Conservation (phyloP, 176 grass and related monocot genomes). For the Avena sativa region DNA sequence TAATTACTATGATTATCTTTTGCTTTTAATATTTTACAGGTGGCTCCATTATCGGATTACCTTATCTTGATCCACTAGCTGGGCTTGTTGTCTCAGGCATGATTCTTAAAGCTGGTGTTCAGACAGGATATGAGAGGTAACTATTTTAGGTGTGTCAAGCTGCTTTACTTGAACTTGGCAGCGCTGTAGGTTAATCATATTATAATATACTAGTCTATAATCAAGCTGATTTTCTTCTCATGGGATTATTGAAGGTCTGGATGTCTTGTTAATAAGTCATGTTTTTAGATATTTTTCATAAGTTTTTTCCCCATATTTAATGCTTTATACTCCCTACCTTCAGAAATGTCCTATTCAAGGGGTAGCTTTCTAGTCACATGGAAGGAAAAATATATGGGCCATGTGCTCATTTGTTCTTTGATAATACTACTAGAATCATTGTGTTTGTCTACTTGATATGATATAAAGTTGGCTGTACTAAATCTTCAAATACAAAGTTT, state of each 20-base stretch:
- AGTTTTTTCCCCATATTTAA: neutral
- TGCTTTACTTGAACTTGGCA: constrained; percentile 13
- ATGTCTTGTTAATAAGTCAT: neutral
- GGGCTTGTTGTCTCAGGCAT: constrained; percentile 90
- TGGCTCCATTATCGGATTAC: constrained; percentile 81
- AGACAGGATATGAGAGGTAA: constrained; percentile 92
- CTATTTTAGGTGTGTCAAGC: constrained; percentile 26
- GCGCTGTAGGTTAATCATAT: neutral
- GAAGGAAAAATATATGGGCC: neutral
- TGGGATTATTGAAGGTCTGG: neutral
- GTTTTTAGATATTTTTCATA: neutral
- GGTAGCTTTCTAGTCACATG: constrained; percentile 27
- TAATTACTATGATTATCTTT: neutral
- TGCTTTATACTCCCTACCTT: neutral
- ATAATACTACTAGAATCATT: neutral
- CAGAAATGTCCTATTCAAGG: constrained; percentile 4
- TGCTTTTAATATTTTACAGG: constrained; percentile 57
- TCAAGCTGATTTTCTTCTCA: constrained; percentile 9
- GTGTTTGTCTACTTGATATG: neutral
- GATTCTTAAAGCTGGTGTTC: constrained; percentile 94
- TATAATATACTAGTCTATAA: constrained; percentile 13
- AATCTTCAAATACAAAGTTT: neutral
- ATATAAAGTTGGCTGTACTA: neutral
- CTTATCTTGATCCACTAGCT: constrained; percentile 92
- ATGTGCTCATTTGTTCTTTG: constrained; percentile 18